phyloP scores from a whole-genome alignment of 495 filamentous ascomycete species.

The Chaetomidium leptoderma region DNA sequence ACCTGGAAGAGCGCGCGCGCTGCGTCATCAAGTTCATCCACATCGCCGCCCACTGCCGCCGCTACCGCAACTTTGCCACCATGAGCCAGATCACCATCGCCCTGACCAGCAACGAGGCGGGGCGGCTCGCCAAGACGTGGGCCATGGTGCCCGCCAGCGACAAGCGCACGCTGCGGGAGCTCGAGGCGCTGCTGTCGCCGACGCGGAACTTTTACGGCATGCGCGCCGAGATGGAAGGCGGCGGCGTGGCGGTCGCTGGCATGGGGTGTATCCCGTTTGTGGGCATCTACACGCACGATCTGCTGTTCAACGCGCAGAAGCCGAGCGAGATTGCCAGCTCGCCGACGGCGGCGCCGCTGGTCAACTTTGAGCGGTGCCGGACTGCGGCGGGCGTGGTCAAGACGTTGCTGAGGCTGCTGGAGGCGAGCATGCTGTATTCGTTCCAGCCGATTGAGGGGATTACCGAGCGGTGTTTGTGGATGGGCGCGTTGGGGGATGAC shows the following conservation, averaged over 20 bases:
- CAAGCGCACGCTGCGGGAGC: constrained; percentile 65
- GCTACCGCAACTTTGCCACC: constrained; percentile 90
- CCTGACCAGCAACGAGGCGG: constrained; percentile 74
- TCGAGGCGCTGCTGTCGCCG: constrained; percentile 82
- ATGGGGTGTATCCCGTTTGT: constrained; percentile 96
- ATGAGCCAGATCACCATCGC: constrained; percentile 94
- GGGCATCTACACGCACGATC: constrained; percentile 88
- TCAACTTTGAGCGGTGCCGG: constrained; percentile 94
- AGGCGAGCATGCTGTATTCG: constrained; percentile 83
- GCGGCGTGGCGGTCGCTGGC: constrained; percentile 47
- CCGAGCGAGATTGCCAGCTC: constrained; percentile 64
- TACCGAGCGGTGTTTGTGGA: constrained; percentile 91
- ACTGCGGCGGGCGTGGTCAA: constrained; percentile 91
- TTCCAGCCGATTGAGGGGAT: constrained; percentile 83
- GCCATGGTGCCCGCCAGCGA: constrained; percentile 66
- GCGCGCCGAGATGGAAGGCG: constrained; percentile 83
- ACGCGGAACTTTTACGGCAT: constrained; percentile 87
- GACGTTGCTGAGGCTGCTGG: constrained; percentile 79
- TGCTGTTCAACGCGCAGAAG: constrained; percentile 94
- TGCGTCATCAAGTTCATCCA: constrained; percentile 90
- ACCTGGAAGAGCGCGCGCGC: constrained; percentile 74
- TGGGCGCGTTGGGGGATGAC: constrained; percentile 80
- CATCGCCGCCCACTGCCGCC: constrained; percentile 78
- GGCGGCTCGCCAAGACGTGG: constrained; percentile 79
- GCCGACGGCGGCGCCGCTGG: constrained; percentile 64